Percentiles rank a stretch among this genome's conserved stretches.
Evolutionary conservation across 768 basidiomycete genomes (phyloP).

Genomic region (Cystofilobasidium macerans): DNA sequence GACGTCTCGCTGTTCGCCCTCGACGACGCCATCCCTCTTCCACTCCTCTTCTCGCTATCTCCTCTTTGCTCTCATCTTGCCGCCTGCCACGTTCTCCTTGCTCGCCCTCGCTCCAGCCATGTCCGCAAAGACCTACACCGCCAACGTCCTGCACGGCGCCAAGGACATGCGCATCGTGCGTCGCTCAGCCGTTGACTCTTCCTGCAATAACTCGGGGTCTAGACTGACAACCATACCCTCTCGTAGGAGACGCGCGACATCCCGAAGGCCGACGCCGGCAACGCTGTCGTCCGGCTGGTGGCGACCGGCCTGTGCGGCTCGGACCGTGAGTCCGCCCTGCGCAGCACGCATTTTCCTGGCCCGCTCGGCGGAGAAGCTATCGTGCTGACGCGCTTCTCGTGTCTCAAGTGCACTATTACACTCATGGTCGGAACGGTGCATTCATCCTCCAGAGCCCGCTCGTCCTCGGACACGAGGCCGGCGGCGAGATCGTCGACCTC

Average conservation of each 20-base stretch:
- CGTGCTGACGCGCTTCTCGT: background rate
- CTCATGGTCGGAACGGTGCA: constrained; percentile 80
- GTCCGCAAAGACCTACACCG: constrained; percentile 43
- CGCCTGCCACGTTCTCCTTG: background rate
- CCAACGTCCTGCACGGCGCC: constrained; percentile 72
- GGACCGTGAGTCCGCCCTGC: constrained; percentile 36
- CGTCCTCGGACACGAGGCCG: constrained; percentile 85
- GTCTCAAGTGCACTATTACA: constrained; percentile 72
- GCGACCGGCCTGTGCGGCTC: constrained; percentile 82
- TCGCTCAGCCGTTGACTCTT: constrained; percentile 8
- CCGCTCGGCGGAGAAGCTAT: too few species aligned
- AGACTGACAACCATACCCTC: background rate
- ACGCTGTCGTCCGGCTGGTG: constrained; percentile 50
- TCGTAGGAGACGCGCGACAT: constrained; percentile 11
- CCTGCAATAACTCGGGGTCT: background rate
- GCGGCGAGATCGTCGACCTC: constrained; percentile 66
- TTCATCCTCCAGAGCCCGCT: constrained; percentile 76
- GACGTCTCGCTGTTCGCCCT: too few species aligned
- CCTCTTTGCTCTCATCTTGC: background rate
- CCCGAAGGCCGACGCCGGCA: background rate
- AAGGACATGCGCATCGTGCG: constrained; percentile 62
- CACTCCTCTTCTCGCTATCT: too few species aligned
- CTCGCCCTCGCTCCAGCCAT: background rate
- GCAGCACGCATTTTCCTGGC: too few species aligned
- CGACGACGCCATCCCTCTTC: too few species aligned